These are phyloP conservation scores for Aspergillus nanangensis DNA, from an alignment of 495 filamentous ascomycete genomes.

Conservation along the genomic window DNA sequence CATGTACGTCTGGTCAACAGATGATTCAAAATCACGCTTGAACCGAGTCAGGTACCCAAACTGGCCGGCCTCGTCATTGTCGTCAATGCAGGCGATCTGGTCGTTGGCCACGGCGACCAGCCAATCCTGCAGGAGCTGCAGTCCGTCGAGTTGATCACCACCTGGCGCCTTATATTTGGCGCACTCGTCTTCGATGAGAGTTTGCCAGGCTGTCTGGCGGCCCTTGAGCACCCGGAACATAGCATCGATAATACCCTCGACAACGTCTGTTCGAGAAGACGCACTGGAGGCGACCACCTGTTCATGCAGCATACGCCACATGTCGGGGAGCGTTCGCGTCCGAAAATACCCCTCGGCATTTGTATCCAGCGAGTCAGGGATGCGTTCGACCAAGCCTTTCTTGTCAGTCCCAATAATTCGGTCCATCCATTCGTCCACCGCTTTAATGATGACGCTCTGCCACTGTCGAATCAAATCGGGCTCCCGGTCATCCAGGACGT, in stretches of 20 bases:
- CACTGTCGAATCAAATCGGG: constrained; percentile 88
- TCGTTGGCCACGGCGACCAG: constrained; percentile 96
- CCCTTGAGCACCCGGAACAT: constrained; percentile 82
- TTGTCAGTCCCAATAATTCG: constrained; percentile 77
- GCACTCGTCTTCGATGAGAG: constrained; percentile 82
- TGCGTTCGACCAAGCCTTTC: constrained; percentile 71
- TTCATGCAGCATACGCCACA: constrained; percentile 97
- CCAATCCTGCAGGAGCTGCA: constrained; percentile 85
- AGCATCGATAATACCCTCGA: constrained; percentile 88
- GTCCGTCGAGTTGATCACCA: constrained; percentile 64
- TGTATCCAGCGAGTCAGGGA: constrained; percentile 73
- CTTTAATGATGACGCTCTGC: constrained; percentile 87
- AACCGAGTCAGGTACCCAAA: constrained; percentile 77
- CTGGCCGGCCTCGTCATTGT: constrained; percentile 62
- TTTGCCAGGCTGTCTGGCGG: constrained; percentile 80
- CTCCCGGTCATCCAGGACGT: constrained; percentile 83
- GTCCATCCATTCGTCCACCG: constrained; percentile 96
- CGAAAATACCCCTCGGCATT: constrained; percentile 85
- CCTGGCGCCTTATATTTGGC: constrained; percentile 58
- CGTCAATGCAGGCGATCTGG: constrained; percentile 96
- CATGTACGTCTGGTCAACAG: constrained; percentile 79
- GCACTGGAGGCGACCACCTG: constrained; percentile 77
- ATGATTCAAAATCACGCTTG: constrained; percentile 66
- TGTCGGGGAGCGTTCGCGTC: constrained; percentile 81
- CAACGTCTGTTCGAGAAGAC: constrained; percentile 78